Evolutionary conservation across 2,329 filamentous ascomycete genomes (phyloP).

Genomic region (Diplodia scrobiculata): DNA sequence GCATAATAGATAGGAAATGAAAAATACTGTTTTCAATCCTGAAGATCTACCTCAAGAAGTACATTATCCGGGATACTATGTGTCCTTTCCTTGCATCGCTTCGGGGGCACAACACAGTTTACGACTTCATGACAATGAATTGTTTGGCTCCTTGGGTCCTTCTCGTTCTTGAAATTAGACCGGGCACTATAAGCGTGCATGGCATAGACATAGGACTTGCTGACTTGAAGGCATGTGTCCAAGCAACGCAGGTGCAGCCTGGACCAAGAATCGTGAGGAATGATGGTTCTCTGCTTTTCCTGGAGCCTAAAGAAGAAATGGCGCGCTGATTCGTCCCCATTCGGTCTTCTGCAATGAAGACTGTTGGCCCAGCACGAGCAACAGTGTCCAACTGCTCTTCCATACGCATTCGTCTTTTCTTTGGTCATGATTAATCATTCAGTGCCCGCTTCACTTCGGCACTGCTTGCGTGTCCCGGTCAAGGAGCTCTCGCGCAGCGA

Average conservation of each 20-base stretch:
- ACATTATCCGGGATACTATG: too few species aligned
- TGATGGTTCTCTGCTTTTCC: not conserved
- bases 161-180: not conserved
- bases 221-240: not conserved
- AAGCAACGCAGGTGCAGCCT: not conserved
- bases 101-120: not conserved
- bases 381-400: not conserved
- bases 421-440: not conserved
- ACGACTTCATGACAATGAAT: not conserved
- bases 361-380: too few species aligned
- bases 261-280: not conserved
- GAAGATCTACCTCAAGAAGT: too few species aligned
- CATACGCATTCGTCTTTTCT: not conserved
- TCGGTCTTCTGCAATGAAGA: not conserved
- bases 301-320: not conserved
- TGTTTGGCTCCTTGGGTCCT: not conserved
- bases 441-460: constrained; percentile 5
- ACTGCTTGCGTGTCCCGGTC: constrained; percentile 50
- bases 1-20: too few species aligned
- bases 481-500: constrained; percentile 69
- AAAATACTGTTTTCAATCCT: too few species aligned
- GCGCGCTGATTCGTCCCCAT: not conserved
- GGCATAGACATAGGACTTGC: not conserved
- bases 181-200: not conserved
- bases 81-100: not conserved